Evolutionary conservation across 352 stramenopile species (phyloP), one percentile per base, ranked within the genome.

Genomic region (Thalassiosira mediterranea): DNA sequence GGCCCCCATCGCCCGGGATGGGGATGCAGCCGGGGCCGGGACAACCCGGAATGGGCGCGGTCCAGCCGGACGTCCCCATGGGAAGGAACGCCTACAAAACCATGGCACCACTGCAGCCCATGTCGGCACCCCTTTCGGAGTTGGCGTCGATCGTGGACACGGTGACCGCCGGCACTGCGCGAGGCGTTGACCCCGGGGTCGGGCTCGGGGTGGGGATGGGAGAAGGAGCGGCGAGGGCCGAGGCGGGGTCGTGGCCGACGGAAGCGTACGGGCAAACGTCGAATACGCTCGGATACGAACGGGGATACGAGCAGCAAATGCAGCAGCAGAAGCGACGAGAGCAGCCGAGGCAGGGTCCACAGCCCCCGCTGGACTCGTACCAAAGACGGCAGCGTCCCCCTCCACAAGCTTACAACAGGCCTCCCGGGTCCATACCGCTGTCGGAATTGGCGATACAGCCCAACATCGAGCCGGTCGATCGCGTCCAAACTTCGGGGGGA

Each of bases 381-480:
- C 40, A 60, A 28, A 15, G 25, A 37, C 23, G 25, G 23, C 23
- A 38, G 23, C 7, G 40, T 60, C 21, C 51, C 0, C 40, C 23
- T 46, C 46, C 52, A 8, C 40, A 15, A 15, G 11, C 29, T 4
- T 42, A 34, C 10, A 17, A 21, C 25, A 26, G 26, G 19, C 23
- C 52, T 0, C 15, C 29, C 32, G 29, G 34, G 26, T 67, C 58
- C 11, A 38, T 56, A 5, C 40, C 58, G 1, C 32, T 67, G 38
- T 67, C 58, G 38, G 2, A 56, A 17, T 38, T 67, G 46, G 58
- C 58, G 8, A 42, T 56, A 0, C 58, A 56, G 49, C 58, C 58
- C n/a, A 28, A 67, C 38, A 56, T 67, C 15, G 40, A 67, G n/a
- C 58, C 58, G n/a, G 34, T 40, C 10, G 58, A 67, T 67, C 58